phyloP scores from a whole-genome alignment of 805 yeast species.

The Candida jianshihensis region DNA sequence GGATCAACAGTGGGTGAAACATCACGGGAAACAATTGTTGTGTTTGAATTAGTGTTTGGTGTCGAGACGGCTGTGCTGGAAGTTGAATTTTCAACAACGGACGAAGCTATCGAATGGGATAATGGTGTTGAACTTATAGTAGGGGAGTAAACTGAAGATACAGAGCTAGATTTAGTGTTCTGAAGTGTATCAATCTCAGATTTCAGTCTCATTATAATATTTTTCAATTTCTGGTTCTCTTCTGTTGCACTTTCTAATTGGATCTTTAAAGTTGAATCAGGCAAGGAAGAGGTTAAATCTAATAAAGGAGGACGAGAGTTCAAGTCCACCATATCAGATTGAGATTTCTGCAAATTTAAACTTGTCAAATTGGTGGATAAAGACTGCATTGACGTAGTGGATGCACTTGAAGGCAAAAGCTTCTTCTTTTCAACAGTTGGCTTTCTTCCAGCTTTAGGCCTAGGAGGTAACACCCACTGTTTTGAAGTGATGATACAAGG shows the following conservation, averaged over 20 bases:
- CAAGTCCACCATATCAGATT: background rate
- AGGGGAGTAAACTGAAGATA: background rate
- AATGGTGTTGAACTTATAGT: background rate
- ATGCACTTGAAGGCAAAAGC: conserved; percentile 2
- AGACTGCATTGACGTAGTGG: conserved; percentile 1
- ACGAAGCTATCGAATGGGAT: no score
- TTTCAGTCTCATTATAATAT: conserved; percentile 32
- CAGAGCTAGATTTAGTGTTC: background rate
- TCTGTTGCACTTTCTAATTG: conserved; percentile 36
- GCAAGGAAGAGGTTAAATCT: conserved; percentile 1
- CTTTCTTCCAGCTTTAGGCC: conserved; percentile 69
- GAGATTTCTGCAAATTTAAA: background rate
- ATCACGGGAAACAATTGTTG: conserved; percentile 4
- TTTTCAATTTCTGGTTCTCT: conserved; percentile 38
- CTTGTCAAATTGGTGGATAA: background rate
- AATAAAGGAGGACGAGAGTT: background rate
- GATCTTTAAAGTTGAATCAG: conserved; percentile 18
- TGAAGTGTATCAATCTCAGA: conserved; percentile 29
- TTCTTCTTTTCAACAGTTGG: conserved; percentile 25
- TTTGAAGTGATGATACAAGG: conserved; percentile 44
- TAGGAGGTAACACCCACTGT: conserved; percentile 77
- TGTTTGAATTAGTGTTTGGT: conserved; percentile 3
- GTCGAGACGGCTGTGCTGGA: conserved; percentile 6
- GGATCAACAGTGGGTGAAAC: conserved; percentile 21
- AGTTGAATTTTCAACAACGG: background rate